phyloP scores from a whole-genome alignment of 106 monocot genomes.

The Posidonia australis region DNA sequence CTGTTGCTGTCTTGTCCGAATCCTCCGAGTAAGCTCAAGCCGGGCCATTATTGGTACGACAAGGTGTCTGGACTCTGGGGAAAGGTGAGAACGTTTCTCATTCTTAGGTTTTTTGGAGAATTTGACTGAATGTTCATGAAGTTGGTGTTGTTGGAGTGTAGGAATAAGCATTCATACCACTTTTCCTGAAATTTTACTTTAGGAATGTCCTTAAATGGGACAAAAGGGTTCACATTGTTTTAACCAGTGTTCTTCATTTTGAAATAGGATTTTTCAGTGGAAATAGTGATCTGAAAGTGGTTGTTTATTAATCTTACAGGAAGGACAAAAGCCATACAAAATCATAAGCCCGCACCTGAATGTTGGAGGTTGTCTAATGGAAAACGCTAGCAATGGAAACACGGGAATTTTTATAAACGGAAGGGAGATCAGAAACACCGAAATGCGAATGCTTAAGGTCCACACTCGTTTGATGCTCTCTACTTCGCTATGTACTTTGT shows the following conservation, averaged over 20 bases:
- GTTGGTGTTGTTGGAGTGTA: not conserved
- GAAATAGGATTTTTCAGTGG: no score
- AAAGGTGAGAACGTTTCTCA: not conserved
- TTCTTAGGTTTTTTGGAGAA: not conserved
- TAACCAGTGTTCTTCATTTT: no score
- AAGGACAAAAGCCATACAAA: constrained; percentile 73
- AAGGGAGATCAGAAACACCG: constrained; percentile 80
- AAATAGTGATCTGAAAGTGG: not conserved
- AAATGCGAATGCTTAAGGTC: constrained; percentile 91
- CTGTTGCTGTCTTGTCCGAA: constrained; percentile 41
- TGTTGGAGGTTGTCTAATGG: constrained; percentile 59
- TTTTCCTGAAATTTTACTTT: not conserved
- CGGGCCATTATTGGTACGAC: constrained; percentile 86
- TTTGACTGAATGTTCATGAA: not conserved
- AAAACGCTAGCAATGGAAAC: constrained; percentile 88
- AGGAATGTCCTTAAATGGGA: not conserved
- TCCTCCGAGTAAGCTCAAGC: constrained; percentile 52
- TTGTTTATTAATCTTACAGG: constrained; percentile 27
- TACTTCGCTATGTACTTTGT: not conserved
- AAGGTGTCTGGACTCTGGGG: constrained; percentile 89
- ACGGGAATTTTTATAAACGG: constrained; percentile 81
- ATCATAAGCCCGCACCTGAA: constrained; percentile 79
- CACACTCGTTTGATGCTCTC: not conserved
- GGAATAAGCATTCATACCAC: no score
- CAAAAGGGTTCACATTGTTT: no score